Evolutionary conservation across 441 rosid genomes (phyloP).

Genomic region (Populus hybrid): DNA sequence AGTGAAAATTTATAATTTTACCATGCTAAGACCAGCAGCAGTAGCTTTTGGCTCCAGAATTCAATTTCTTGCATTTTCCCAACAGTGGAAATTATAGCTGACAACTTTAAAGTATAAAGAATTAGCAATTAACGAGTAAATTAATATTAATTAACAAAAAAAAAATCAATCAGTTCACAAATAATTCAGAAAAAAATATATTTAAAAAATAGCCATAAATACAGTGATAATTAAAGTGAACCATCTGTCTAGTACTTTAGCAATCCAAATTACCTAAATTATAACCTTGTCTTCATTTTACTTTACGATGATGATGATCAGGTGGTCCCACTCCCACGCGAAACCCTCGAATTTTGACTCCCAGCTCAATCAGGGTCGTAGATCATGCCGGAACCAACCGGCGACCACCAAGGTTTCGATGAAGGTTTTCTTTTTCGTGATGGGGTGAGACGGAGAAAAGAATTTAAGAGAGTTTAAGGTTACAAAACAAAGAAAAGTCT

Average conservation of each 20-base stretch:
- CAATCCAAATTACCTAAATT: background rate
- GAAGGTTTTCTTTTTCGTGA: conserved; percentile 9
- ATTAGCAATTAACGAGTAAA: conserved; percentile 2
- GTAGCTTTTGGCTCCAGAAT: background rate
- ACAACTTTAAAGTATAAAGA: conserved; percentile 17
- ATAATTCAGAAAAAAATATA: background rate
- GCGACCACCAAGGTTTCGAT: conserved; percentile 13
- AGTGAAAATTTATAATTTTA: background rate
- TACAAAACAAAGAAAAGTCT: background rate
- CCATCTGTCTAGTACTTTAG: background rate
- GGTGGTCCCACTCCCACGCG: conserved; percentile 13
- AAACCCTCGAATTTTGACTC: conserved; percentile 13
- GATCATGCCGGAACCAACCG: conserved; percentile 32
- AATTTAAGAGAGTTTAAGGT: background rate
- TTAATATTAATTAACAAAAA: conserved; percentile 17
- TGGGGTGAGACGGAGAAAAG: background rate
- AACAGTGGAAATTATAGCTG: conserved; percentile 28
- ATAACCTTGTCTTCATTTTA: background rate
- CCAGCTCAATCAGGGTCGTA: conserved; percentile 26
- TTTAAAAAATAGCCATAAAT: background rate
- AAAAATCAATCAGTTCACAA: conserved; percentile 1
- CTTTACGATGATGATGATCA: background rate
- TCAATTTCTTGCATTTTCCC: conserved; percentile 20
- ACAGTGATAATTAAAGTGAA: background rate
- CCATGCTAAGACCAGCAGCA: background rate